Conservation (phyloP, 495 filamentous ascomycete species). For the Penicillium coffeae region DNA sequence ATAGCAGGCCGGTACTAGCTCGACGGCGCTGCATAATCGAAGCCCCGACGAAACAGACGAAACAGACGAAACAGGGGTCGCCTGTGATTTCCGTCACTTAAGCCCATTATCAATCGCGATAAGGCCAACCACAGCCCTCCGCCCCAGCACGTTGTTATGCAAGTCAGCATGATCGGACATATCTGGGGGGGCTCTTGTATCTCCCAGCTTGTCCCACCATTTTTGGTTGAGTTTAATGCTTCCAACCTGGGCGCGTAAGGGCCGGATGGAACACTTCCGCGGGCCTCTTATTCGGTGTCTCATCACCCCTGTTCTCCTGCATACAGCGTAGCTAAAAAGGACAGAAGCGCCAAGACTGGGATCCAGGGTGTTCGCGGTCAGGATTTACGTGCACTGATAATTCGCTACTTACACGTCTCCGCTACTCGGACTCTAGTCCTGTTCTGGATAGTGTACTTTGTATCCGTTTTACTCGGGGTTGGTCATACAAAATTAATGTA, state of each 20-base stretch:
- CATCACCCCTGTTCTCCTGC: neutral
- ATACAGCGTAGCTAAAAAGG: neutral
- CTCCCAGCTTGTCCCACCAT: neutral
- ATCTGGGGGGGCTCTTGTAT: neutral
- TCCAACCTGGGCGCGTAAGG: too few species aligned
- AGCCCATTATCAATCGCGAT: slow-evolving; percentile 31
- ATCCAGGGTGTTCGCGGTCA: neutral
- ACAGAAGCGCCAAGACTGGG: neutral
- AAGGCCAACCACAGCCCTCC: slow-evolving; percentile 35
- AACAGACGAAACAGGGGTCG: neutral
- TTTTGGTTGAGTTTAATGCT: too few species aligned
- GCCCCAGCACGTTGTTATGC: slow-evolving; percentile 26
- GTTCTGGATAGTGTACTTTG: too few species aligned
- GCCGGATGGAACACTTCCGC: neutral
- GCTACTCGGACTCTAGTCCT: too few species aligned
- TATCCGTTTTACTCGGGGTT: too few species aligned
- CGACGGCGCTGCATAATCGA: neutral
- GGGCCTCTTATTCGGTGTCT: neutral
- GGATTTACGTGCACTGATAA: too few species aligned
- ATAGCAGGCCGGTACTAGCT: neutral
- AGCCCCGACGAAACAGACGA: neutral
- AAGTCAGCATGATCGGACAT: slow-evolving; percentile 5
- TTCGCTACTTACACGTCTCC: too few species aligned
- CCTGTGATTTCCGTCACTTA: slow-evolving; percentile 16
- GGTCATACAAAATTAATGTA: too few species aligned